A percentile compares a stretch with the other conserved stretches of the same genome.
Evolutionary conservation across 2,329 filamentous ascomycete species (phyloP).

Genomic region (Chaetothyriales sp.): DNA sequence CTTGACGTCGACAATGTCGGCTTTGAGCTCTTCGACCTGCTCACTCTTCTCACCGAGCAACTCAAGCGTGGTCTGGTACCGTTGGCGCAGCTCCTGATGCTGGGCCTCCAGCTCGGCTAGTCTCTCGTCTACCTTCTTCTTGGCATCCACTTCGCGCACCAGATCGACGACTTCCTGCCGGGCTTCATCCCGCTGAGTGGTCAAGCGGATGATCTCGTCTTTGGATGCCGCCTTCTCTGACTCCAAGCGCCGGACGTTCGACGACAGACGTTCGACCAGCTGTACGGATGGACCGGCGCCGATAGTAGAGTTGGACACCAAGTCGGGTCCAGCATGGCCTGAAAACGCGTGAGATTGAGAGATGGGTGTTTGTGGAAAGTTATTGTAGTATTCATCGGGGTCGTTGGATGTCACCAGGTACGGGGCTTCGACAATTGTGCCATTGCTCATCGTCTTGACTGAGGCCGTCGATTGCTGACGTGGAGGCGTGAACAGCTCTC

Average conservation of each 20-base stretch:
- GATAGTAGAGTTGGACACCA: constrained; percentile 76
- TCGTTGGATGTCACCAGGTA: constrained; percentile 34
- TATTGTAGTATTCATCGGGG: constrained; percentile 31
- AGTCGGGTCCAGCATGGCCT: constrained; percentile 56
- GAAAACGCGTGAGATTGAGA: constrained; percentile 24
- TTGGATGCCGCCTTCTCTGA: constrained; percentile 77
- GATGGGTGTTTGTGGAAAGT: constrained; percentile 22
- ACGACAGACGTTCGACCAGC: constrained; percentile 89
- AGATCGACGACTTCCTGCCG: constrained; percentile 77
- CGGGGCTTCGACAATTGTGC: constrained; percentile 28
- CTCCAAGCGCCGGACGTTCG: constrained; percentile 77
- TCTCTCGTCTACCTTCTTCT: constrained; percentile 43
- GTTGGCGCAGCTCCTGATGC: constrained; percentile 51
- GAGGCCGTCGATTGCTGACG: constrained; percentile 34
- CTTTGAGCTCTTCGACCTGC: constrained; percentile 73
- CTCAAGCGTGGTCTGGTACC: constrained; percentile 84
- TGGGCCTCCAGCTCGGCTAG: constrained; percentile 53
- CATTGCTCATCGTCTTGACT: constrained; percentile 25
- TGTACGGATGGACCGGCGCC: constrained; percentile 87
- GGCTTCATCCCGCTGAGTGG: constrained; percentile 78
- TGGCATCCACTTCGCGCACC: constrained; percentile 71
- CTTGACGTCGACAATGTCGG: constrained; percentile 86
- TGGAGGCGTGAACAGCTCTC: constrained; percentile 22
- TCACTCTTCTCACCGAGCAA: constrained; percentile 96
- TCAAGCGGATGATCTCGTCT: constrained; percentile 69